Evolutionary conservation across 2,329 filamentous ascomycete genomes (phyloP).

Genomic region (Blastomyces parvus): DNA sequence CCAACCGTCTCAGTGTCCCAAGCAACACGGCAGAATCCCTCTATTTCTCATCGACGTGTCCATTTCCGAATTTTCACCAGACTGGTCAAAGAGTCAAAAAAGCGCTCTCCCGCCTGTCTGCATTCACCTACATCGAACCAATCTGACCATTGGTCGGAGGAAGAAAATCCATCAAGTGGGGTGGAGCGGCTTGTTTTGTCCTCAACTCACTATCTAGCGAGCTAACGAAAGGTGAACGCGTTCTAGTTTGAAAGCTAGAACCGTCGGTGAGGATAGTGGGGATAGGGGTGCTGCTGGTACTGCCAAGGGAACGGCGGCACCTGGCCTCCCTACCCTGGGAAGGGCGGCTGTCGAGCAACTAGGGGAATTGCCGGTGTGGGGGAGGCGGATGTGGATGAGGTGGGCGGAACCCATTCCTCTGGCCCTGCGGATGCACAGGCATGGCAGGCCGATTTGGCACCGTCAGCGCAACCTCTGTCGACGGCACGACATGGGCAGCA

Average conservation of each 20-base stretch:
- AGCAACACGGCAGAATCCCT: neutral
- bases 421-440: slow-evolving; percentile 1
- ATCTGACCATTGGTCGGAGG: slow-evolving; percentile 3
- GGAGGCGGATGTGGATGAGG: slow-evolving; percentile 9
- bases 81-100: neutral
- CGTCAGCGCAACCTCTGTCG: neutral
- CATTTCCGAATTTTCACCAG: neutral
- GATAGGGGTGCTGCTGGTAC: slow-evolving; percentile 6
- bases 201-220: neutral
- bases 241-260: slow-evolving; percentile 4
- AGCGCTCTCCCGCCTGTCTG: neutral
- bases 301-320: slow-evolving; percentile 5
- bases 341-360: slow-evolving; percentile 1
- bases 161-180: neutral
- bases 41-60: neutral
- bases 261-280: slow-evolving; percentile 6
- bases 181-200: neutral
- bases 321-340: slow-evolving; percentile 4
- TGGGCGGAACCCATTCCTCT: slow-evolving; percentile 7
- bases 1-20: slow-evolving; percentile 2
- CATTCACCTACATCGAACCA: slow-evolving; percentile 2
- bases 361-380: neutral
- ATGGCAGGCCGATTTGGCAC: neutral
- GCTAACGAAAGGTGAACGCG: neutral
- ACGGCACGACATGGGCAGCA: neutral